A percentile compares a stretch with the other conserved stretches of the same genome.
Evolutionary conservation across 106 monocot species (phyloP).

Genomic region (Phalaenopsis aphrodite): DNA sequence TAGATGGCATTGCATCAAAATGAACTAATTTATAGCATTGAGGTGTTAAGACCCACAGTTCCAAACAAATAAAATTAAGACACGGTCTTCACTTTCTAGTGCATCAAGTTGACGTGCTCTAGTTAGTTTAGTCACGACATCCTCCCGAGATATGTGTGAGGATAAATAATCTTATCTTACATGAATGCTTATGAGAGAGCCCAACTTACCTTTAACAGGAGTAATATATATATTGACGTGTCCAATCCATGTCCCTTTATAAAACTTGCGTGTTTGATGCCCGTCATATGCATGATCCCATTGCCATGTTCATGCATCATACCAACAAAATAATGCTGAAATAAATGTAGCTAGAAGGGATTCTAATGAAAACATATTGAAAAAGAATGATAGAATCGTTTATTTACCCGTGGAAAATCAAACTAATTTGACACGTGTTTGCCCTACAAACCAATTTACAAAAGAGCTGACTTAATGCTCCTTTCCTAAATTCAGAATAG

Average conservation of each 20-base stretch:
- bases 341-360: neutral
- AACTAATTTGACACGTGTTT: neutral
- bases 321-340: neutral
- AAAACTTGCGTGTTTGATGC: neutral
- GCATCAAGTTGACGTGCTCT: too few relatives aligned
- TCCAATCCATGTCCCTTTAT: neutral
- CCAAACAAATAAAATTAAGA: too few relatives aligned
- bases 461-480: constrained; percentile 8
- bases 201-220: too few relatives aligned
- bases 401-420: neutral
- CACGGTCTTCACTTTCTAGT: too few relatives aligned
- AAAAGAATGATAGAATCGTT: neutral
- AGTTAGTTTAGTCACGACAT: too few relatives aligned
- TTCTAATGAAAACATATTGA: neutral
- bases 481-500: constrained; percentile 25
- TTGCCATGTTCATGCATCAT: neutral
- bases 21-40: too few relatives aligned
- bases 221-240: too few relatives aligned
- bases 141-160: too few relatives aligned
- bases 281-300: neutral
- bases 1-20: too few relatives aligned
- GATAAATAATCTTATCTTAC: too few relatives aligned
- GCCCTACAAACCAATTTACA: neutral
- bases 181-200: too few relatives aligned
- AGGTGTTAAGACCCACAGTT: too few relatives aligned